Percentiles rank a stretch among this genome's conserved stretches.
Conservation (phyloP, 257 asterid species). For the Primulina huaijiensis region DNA sequence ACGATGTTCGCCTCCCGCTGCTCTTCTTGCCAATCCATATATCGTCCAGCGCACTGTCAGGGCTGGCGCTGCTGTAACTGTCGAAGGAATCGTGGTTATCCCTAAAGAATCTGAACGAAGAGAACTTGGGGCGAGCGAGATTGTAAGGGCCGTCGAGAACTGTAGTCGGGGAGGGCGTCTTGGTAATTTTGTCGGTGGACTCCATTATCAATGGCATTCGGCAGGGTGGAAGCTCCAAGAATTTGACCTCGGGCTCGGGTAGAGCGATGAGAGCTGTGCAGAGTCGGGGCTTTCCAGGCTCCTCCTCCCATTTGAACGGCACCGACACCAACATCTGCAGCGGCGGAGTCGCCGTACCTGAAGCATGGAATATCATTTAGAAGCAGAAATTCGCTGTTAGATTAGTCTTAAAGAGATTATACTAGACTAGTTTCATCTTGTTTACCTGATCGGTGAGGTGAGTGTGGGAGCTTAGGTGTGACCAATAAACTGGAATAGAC, state of each 20-base stretch:
- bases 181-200: slow-evolving; percentile 1
- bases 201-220: slow-evolving; percentile 19
- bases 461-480: slow-evolving; percentile 42
- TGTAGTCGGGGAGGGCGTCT: slow-evolving; percentile 55
- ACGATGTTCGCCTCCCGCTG: slow-evolving; percentile 1
- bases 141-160: slow-evolving; percentile 62
- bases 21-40: slow-evolving; percentile 29
- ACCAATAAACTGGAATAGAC: slow-evolving; percentile 8
- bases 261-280: slow-evolving; percentile 30
- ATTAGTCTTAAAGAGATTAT: too few relatives aligned
- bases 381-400: not conserved
- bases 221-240: slow-evolving; percentile 66
- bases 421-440: too few relatives aligned
- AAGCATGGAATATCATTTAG: not conserved
- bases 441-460: slow-evolving; percentile 44
- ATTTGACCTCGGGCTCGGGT: slow-evolving; percentile 32
- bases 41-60: slow-evolving; percentile 32
- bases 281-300: slow-evolving; percentile 77
- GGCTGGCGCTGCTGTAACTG: slow-evolving; percentile 27
- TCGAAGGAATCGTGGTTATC: slow-evolving; percentile 43
- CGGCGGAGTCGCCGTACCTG: slow-evolving; percentile 57
- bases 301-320: slow-evolving; percentile 81
- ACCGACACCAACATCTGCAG: slow-evolving; percentile 48
- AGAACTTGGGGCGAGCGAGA: slow-evolving; percentile 39
- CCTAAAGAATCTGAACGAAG: slow-evolving; percentile 49